Percentiles rank a stretch among this genome's conserved stretches.
phyloP scores from a whole-genome alignment of 352 stramenopile species.

The Globisporangium paroecandrum region DNA sequence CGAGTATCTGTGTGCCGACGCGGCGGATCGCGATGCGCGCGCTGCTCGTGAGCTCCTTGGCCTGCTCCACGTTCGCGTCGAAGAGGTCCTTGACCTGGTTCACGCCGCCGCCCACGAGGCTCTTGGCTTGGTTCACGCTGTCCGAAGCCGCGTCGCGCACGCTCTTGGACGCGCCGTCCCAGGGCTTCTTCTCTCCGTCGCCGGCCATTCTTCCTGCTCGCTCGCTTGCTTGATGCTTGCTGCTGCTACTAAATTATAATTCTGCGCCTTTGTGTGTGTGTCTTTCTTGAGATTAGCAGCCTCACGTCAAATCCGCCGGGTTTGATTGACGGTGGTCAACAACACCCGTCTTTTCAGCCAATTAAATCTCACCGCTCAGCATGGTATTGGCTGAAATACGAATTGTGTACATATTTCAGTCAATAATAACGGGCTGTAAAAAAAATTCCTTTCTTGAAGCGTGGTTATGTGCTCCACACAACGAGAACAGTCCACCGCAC shows the following conservation, averaged over 20 bases:
- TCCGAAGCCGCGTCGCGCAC: conserved; percentile 33
- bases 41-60: conserved; percentile 60
- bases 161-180: conserved; percentile 52
- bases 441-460: neutral
- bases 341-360: neutral
- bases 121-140: conserved; percentile 41
- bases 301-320: neutral
- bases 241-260: neutral
- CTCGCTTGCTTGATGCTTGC: neutral
- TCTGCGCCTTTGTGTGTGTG: neutral
- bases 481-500: neutral
- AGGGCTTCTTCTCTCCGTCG: conserved; percentile 55
- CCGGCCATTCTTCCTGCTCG: conserved; percentile 14
- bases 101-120: conserved; percentile 33
- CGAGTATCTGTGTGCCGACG: conserved; percentile 35
- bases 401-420: neutral
- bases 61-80: conserved; percentile 39
- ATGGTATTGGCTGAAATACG: neutral
- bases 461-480: neutral
- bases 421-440: too few species aligned
- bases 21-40: conserved; percentile 46
- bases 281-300: neutral
- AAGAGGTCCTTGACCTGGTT: conserved; percentile 45
- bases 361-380: neutral
- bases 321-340: neutral